A percentile compares a stretch with the other conserved stretches of the same genome.
phyloP scores from a whole-genome alignment of 495 filamentous ascomycete genomes.

The Xanthoparmelia taractica region DNA sequence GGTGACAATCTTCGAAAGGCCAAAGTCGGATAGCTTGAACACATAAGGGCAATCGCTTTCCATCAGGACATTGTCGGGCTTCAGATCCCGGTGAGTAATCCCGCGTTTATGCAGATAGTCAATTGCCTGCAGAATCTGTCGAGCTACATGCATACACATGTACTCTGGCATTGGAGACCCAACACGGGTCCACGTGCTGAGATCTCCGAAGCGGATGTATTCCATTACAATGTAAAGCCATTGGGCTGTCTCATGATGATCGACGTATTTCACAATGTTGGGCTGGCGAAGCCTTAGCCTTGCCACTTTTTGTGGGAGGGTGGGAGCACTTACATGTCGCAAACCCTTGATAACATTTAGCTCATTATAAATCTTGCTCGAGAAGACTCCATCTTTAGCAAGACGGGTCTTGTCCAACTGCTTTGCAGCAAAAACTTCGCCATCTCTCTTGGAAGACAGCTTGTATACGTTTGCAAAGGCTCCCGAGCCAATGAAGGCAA shows the following conservation, averaged over 20 bases:
- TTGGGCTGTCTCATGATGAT: slow-evolving; percentile 67
- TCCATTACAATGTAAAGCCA: slow-evolving; percentile 96
- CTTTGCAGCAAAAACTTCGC: slow-evolving; percentile 77
- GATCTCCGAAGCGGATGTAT: slow-evolving; percentile 74
- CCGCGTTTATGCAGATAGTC: slow-evolving; percentile 77
- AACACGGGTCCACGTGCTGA: slow-evolving; percentile 60
- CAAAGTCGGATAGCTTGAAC: slow-evolving; percentile 94
- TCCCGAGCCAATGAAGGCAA: slow-evolving; percentile 75
- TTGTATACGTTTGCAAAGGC: slow-evolving; percentile 91
- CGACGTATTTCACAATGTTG: slow-evolving; percentile 86
- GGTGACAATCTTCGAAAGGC: slow-evolving; percentile 83
- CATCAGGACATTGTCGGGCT: slow-evolving; percentile 94
- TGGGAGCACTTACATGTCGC: slow-evolving; percentile 58
- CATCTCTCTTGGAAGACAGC: slow-evolving; percentile 69
- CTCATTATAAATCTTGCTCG: slow-evolving; percentile 86
- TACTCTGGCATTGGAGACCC: slow-evolving; percentile 57
- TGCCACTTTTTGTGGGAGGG: background rate
- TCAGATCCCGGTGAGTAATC: slow-evolving; percentile 95
- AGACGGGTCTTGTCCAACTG: slow-evolving; percentile 83
- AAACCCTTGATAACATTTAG: slow-evolving; percentile 86
- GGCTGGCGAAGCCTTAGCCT: slow-evolving; percentile 44
- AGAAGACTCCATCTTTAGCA: slow-evolving; percentile 76
- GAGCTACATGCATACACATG: slow-evolving; percentile 59
- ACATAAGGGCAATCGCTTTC: slow-evolving; percentile 57
- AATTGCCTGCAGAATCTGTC: slow-evolving; percentile 72